Evolutionary conservation across 306 rosid species (phyloP), one percentile per base, ranked within the genome.

Genomic region (Hippophae tibetana): DNA sequence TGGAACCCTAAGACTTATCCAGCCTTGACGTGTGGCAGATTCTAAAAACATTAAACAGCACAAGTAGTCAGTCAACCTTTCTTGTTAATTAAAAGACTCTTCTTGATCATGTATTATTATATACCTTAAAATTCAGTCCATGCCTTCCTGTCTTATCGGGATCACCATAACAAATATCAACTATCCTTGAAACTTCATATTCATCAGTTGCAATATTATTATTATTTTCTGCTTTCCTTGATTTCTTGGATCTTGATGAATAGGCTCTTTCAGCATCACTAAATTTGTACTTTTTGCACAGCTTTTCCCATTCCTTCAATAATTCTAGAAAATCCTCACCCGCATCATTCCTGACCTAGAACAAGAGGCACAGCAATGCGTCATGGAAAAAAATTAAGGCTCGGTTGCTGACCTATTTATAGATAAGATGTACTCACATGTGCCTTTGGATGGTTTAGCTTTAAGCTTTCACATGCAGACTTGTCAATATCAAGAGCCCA

Each of bases 321-420:
- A 90, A 80, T 42, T 74, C 80, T 7, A 90, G 81, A 77, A 87
- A 90, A 57, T 90, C 84, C 69, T 83, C 92, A 7, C 95, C 95
- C 38, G 85, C 70, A 72, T 87, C 96, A 76, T 90, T 90, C 67
- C 92, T 88, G 76, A 90, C 92, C 98, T 90, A 76, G 52, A 67
- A 52, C 63, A 52, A 53, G 48, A 62, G 64, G 55, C 62, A 56
- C 58, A 43, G 52, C 38, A 60, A 7, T 49, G 44, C 23, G 54
- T 43, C 51, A 45, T 43, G 64, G 56, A 72, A 69, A 41, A 59
- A 14, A 64, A 14, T 44, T 13, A 40, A 31, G 41, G 12, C 54
- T 60, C 54, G 43, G n/a, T 23, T 1, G n/a, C 5, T 45, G 43
- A 27, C 63, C 40, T 23, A 75, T 52, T 55, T 56, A 55, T 48